Conservation (phyloP, 352 stramenopile species). For the Phytophthora nicotianae region DNA sequence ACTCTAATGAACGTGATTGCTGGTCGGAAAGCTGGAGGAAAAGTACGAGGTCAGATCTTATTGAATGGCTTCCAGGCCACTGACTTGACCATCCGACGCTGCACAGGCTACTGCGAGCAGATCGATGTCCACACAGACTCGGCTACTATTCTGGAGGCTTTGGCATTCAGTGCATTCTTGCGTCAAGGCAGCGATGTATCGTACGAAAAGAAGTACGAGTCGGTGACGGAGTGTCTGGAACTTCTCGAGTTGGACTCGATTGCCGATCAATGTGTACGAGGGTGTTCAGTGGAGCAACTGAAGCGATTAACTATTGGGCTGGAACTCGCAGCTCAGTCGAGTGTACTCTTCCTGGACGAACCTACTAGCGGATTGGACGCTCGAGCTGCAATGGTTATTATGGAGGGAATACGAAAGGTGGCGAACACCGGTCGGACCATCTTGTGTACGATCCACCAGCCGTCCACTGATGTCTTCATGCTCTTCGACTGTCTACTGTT, state of each 20-base stretch:
- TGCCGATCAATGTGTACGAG: conserved; percentile 43
- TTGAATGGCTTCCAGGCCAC: conserved; percentile 45
- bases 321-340: conserved; percentile 86
- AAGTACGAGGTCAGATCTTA: conserved; percentile 56
- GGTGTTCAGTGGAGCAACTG: conserved; percentile 46
- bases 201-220: conserved; percentile 36
- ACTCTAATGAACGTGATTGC: conserved; percentile 94
- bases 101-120: conserved; percentile 63
- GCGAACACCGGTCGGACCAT: conserved; percentile 71
- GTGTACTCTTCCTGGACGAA: conserved; percentile 87
- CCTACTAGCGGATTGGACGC: conserved; percentile 87
- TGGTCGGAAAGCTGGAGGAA: conserved; percentile 85
- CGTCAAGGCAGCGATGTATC: conserved; percentile 47
- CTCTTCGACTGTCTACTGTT: conserved; percentile 86
- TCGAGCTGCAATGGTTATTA: conserved; percentile 80
- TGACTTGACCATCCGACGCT: conserved; percentile 41
- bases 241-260: conserved; percentile 47
- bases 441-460: conserved; percentile 92
- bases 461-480: conserved; percentile 81
- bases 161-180: conserved; percentile 89
- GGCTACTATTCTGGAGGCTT: conserved; percentile 84
- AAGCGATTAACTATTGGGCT: conserved; percentile 81
- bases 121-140: conserved; percentile 86
- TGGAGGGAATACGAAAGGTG: conserved; percentile 84
- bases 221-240: conserved; percentile 48